A percentile compares a stretch with the other conserved stretches of the same genome.
Evolutionary conservation across 2,329 filamentous ascomycete species (phyloP).

Genomic region (Aspergillus sp.): DNA sequence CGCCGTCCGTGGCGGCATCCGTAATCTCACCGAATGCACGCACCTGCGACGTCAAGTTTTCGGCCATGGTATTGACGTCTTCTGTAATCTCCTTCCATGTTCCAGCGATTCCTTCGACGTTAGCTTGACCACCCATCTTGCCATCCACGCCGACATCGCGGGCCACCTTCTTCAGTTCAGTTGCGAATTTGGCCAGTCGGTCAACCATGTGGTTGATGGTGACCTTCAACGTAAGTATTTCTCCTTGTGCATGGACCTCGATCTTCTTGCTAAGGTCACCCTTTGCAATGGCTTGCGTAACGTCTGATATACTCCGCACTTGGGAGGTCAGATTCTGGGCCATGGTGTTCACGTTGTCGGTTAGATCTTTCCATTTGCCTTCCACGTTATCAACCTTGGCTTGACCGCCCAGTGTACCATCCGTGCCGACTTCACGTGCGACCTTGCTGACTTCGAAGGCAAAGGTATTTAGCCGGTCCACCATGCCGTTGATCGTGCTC

Average conservation of each 20-base stretch:
- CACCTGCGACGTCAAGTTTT: conserved; percentile 90
- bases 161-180: conserved; percentile 91
- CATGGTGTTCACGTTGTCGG: conserved; percentile 69
- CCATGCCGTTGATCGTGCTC: conserved; percentile 77
- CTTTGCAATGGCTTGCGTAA: conserved; percentile 92
- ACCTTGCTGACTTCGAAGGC: conserved; percentile 68
- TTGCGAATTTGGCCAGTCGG: conserved; percentile 90
- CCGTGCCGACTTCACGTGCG: conserved; percentile 65
- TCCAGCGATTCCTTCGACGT: conserved; percentile 87
- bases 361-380: conserved; percentile 68
- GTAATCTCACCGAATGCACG: conserved; percentile 97
- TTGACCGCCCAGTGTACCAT: conserved; percentile 65
- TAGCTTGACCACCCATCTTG: conserved; percentile 97
- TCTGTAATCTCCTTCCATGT: conserved; percentile 98
- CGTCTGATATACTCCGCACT: conserved; percentile 88
- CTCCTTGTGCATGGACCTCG: conserved; percentile 90
- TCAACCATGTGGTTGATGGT: conserved; percentile 99
- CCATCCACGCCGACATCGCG: conserved; percentile 97
- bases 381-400: conserved; percentile 66
- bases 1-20: conserved; percentile 94
- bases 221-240: conserved; percentile 90
- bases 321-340: conserved; percentile 65
- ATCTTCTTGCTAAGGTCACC: conserved; percentile 97
- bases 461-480: conserved; percentile 65
- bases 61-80: conserved; percentile 90